Evolutionary conservation across 345 rosid species (phyloP).

Genomic region (Psidium friedrichsthalianum): DNA sequence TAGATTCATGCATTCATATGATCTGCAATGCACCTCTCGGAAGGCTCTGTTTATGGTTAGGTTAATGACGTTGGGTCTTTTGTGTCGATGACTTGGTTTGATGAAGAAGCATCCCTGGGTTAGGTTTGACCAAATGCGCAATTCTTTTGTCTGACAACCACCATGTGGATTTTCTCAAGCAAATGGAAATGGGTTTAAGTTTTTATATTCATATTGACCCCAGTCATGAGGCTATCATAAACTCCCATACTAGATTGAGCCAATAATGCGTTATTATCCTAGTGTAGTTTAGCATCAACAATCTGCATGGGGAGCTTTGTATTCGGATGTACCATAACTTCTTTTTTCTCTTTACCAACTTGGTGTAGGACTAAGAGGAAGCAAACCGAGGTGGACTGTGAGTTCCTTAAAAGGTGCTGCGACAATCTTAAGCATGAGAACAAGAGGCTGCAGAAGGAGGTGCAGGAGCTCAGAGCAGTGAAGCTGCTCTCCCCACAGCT

Average conservation of each 20-base stretch:
- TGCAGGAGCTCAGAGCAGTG: constrained; percentile 69
- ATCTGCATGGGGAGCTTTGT: neutral
- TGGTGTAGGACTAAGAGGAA: constrained; percentile 68
- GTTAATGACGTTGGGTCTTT: neutral
- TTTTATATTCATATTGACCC: neutral
- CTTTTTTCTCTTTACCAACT: neutral
- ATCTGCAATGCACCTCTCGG: neutral
- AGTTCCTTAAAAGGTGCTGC: constrained; percentile 62
- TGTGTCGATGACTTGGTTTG: neutral
- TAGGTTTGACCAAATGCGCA: neutral
- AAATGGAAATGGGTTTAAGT: neutral
- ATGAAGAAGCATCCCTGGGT: neutral
- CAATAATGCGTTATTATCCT: neutral
- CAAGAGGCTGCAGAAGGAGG: constrained; percentile 72
- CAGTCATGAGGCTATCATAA: neutral
- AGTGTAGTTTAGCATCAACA: neutral
- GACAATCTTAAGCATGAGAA: constrained; percentile 76
- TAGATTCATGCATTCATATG: neutral
- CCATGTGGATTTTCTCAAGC: neutral
- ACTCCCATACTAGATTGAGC: neutral
- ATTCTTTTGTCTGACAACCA: neutral
- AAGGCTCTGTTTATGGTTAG: neutral
- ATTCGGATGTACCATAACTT: neutral
- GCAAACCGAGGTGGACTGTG: constrained; percentile 91
- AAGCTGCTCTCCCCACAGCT: constrained; percentile 80